Evolutionary conservation across 78 protist genomes (phyloP).

Genomic region (Dictyostelium firmibasis): DNA sequence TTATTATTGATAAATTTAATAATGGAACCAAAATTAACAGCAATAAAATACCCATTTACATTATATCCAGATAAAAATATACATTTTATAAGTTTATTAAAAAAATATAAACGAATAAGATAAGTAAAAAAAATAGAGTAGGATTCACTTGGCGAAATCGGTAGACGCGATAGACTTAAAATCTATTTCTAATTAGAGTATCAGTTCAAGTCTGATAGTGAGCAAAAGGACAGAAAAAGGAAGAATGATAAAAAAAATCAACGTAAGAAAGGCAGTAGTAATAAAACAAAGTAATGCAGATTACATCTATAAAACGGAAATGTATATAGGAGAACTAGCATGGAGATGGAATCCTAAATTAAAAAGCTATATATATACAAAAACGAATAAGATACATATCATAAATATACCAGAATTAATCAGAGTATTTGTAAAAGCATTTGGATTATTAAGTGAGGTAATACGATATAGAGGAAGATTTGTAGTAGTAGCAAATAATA

Average conservation of each 20-base stretch:
- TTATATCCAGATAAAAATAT: neutral
- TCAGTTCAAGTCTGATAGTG: constrained; percentile 51
- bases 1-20: neutral
- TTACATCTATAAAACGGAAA: neutral
- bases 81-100: neutral
- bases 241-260: neutral
- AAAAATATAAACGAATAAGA: neutral
- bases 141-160: constrained; percentile 18
- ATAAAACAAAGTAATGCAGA: neutral
- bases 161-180: constrained; percentile 55
- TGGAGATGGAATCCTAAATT: constrained; percentile 4
- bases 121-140: neutral
- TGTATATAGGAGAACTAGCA: neutral
- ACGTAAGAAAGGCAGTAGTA: neutral
- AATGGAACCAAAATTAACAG: neutral
- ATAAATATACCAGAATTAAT: neutral
- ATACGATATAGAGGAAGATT: neutral
- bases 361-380: neutral
- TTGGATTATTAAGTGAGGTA: neutral
- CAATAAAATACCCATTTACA: neutral
- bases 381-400: neutral
- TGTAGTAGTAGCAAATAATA: neutral
- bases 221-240: neutral
- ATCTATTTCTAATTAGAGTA: constrained; percentile 27
- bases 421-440: neutral